Evolutionary conservation across 805 yeast genomes (phyloP).

Genomic region (Peterozyma xylosa): DNA sequence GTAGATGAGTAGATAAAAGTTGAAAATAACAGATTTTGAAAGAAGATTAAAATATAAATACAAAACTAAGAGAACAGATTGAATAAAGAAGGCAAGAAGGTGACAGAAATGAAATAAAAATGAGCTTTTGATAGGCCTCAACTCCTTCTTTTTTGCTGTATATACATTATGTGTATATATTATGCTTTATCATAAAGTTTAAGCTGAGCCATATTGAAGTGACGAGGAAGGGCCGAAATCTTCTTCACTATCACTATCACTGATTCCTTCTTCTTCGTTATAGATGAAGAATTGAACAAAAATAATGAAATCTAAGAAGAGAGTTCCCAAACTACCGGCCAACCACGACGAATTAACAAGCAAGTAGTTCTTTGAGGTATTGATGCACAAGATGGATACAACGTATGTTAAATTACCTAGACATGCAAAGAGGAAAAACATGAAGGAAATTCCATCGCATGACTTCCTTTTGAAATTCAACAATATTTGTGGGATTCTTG

Average conservation of each 20-base stretch:
- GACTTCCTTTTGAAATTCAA: slow-evolving; percentile 82
- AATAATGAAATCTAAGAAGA: slow-evolving; percentile 74
- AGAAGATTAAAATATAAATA: too few species aligned
- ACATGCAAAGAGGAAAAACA: slow-evolving; percentile 93
- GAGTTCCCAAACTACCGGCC: slow-evolving; percentile 85
- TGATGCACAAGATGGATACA: slow-evolving; percentile 71
- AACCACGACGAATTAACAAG: slow-evolving; percentile 88
- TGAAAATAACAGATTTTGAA: too few species aligned
- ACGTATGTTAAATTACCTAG: slow-evolving; percentile 91
- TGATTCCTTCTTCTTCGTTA: slow-evolving; percentile 26
- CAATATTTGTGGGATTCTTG: slow-evolving; percentile 87
- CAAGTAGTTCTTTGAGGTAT: slow-evolving; percentile 61
- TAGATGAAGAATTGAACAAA: slow-evolving; percentile 82
- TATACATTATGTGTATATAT: too few species aligned
- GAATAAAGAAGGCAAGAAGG: too few species aligned
- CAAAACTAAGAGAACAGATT: too few species aligned
- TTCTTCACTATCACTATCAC: slow-evolving; percentile 18
- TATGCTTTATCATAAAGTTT: neutral
- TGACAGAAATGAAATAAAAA: too few species aligned
- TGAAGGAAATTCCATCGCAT: slow-evolving; percentile 90
- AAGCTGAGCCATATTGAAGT: slow-evolving; percentile 3
- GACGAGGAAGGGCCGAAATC: slow-evolving; percentile 3
- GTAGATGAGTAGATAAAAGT: too few species aligned
- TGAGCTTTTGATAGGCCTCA: too few species aligned
- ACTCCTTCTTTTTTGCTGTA: too few species aligned